Percentiles rank a stretch among this genome's conserved stretches.
These are phyloP conservation scores for Trichoderma sp. DNA, from an alignment of 2,329 filamentous ascomycete genomes.

Conservation along the genomic window DNA sequence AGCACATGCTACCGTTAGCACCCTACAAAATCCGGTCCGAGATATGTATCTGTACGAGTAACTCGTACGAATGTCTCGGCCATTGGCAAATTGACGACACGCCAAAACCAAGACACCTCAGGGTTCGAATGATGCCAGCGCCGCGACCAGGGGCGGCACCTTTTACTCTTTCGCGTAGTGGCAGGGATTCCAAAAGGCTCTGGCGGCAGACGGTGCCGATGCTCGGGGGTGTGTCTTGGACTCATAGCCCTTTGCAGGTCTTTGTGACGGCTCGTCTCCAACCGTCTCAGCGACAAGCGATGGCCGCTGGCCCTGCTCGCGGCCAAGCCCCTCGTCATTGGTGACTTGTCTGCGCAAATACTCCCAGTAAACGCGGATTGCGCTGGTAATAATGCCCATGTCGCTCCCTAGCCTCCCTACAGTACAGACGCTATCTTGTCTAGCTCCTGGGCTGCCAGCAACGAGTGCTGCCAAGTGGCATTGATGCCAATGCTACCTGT, in stretches of 20 bases:
- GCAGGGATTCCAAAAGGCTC: conserved; percentile 17
- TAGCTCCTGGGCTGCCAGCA: conserved; percentile 9
- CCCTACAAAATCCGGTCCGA: background rate
- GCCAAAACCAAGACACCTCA: background rate
- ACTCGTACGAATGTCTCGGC: background rate
- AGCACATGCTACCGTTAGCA: background rate
- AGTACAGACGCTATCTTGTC: background rate
- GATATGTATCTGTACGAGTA: background rate
- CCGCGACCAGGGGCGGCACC: conserved; percentile 15
- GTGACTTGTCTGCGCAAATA: background rate
- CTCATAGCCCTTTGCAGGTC: background rate
- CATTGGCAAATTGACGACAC: conserved; percentile 11
- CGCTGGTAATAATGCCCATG: conserved; percentile 11
- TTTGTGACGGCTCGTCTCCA: conserved; percentile 6
- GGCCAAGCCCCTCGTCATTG: conserved; percentile 12
- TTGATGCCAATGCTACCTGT: conserved; percentile 6
- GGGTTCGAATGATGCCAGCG: conserved; percentile 20
- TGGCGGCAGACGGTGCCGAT: conserved; percentile 24
- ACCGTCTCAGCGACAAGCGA: conserved; percentile 2
- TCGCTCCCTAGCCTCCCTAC: conserved; percentile 3
- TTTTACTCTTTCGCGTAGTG: conserved; percentile 18
- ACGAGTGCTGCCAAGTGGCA: conserved; percentile 2
- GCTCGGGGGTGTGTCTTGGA: conserved; percentile 10
- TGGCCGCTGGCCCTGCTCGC: background rate
- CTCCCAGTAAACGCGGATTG: conserved; percentile 17